Percentiles rank a stretch among this genome's conserved stretches.
These are phyloP conservation scores for Zangia roseola DNA, from an alignment of 768 basidiomycete genomes.

Conservation along the genomic window DNA sequence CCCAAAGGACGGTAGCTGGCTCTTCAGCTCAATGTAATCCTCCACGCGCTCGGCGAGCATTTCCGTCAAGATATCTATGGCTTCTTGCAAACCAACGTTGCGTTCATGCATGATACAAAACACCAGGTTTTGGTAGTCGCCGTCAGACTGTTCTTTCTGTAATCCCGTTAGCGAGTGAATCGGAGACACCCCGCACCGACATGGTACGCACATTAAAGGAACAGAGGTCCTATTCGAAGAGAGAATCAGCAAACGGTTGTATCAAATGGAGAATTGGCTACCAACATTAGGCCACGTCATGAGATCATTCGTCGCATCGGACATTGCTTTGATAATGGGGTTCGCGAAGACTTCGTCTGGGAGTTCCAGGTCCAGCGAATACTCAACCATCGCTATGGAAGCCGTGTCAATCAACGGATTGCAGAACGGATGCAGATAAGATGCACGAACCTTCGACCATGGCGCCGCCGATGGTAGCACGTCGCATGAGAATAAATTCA, in stretches of 20 bases:
- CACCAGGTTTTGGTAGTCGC: conserved; percentile 40
- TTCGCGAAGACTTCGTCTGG: conserved; percentile 37
- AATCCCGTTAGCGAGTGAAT: conserved; percentile 8
- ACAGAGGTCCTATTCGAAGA: conserved; percentile 24
- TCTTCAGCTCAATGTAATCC: conserved; percentile 34
- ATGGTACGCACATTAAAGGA: conserved; percentile 29
- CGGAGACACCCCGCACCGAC: conserved; percentile 3
- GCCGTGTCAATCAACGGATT: not conserved
- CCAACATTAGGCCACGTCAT: conserved; percentile 44
- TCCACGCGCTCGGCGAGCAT: conserved; percentile 37
- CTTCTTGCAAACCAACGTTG: conserved; percentile 32
- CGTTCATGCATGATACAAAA: conserved; percentile 40
- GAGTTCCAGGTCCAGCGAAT: conserved; percentile 37
- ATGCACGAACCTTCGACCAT: conserved; percentile 36
- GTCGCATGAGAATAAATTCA: conserved; percentile 38
- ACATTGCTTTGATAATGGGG: conserved; percentile 36
- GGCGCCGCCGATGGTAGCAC: conserved; percentile 36
- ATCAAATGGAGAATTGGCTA: conserved; percentile 7
- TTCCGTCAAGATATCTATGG: conserved; percentile 36
- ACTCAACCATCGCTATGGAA: conserved; percentile 34
- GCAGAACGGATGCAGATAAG: not conserved
- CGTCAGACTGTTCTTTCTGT: conserved; percentile 40
- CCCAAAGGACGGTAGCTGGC: conserved; percentile 35
- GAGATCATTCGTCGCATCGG: conserved; percentile 39
- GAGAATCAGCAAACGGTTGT: conserved; percentile 10